A percentile compares a stretch with the other conserved stretches of the same genome.
These are phyloP conservation scores for Plenodomus biglobosus DNA, from an alignment of 2,329 filamentous ascomycete species.

Conservation along the genomic window DNA sequence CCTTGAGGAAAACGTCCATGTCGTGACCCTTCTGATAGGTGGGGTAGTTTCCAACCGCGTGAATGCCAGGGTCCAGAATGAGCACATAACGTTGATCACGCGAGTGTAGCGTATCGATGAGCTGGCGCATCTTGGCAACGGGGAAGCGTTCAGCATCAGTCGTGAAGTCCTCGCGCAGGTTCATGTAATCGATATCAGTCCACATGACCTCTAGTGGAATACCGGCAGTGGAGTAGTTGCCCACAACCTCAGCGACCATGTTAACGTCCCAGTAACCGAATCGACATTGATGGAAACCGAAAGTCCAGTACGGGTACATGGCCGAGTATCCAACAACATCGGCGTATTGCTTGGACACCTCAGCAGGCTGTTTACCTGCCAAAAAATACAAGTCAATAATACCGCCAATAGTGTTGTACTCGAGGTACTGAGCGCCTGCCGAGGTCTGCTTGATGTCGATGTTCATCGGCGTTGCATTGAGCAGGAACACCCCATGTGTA, in stretches of 20 bases:
- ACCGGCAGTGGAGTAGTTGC: constrained; percentile 64
- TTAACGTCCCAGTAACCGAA: constrained; percentile 61
- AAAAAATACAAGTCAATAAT: constrained; percentile 66
- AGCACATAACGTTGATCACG: constrained; percentile 71
- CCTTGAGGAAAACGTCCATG: constrained; percentile 57
- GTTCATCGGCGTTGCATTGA: constrained; percentile 60
- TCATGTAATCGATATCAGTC: constrained; percentile 75
- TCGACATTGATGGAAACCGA: constrained; percentile 57
- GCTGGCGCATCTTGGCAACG: constrained; percentile 61
- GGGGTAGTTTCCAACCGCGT: constrained; percentile 55
- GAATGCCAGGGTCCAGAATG: constrained; percentile 69
- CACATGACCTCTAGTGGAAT: constrained; percentile 74
- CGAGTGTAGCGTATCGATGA: constrained; percentile 67
- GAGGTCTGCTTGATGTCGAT: constrained; percentile 68
- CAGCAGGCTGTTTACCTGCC: constrained; percentile 50
- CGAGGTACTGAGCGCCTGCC: constrained; percentile 66
- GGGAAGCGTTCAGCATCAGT: constrained; percentile 66
- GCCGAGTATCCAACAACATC: constrained; percentile 53
- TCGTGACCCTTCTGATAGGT: constrained; percentile 64
- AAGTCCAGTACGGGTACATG: constrained; percentile 56
- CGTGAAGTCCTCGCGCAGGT: constrained; percentile 61
- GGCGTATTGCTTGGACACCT: constrained; percentile 54
- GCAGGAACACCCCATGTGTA: constrained; percentile 43
- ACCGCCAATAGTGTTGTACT: constrained; percentile 78
- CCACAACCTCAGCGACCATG: constrained; percentile 66